These are phyloP conservation scores for Scutellaria baicalensis DNA, from an alignment of 257 asterid species.

Conservation along the genomic window DNA sequence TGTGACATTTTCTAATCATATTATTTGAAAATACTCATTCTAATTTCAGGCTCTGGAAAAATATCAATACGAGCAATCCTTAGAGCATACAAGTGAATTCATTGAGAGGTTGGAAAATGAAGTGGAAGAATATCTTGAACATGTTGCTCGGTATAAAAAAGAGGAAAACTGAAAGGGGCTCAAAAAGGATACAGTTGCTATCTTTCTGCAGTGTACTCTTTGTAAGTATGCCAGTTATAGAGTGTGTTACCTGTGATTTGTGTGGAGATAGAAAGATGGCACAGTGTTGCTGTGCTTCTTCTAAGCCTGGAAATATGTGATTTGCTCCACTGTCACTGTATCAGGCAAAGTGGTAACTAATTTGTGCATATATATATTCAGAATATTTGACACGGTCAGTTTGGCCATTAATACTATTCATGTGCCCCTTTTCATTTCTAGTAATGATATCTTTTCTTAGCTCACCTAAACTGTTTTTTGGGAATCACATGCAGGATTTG, in stretches of 20 bases:
- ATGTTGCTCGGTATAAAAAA: constrained; percentile 51
- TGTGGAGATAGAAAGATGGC: background rate
- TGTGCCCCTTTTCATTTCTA: background rate
- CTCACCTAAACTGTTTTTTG: background rate
- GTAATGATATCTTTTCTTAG: background rate
- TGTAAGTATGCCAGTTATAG: constrained; percentile 6
- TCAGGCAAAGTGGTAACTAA: background rate
- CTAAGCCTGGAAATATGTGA: background rate
- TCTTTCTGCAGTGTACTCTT: background rate
- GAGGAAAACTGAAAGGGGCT: constrained; percentile 21
- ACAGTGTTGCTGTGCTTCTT: background rate
- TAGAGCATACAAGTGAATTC: constrained; percentile 87
- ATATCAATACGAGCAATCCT: constrained; percentile 65
- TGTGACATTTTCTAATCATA: background rate
- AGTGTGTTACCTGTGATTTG: background rate
- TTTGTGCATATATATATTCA: background rate
- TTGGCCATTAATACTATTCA: background rate
- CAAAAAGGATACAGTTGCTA: background rate
- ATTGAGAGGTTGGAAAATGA: constrained; percentile 88
- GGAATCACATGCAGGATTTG: background rate
- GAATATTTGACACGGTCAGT: background rate
- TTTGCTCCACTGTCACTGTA: background rate
- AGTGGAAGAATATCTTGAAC: constrained; percentile 65
- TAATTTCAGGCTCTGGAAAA: constrained; percentile 75
- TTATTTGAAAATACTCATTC: constrained; percentile 9